Percentiles rank a stretch among this genome's conserved stretches.
Conservation (phyloP, 495 filamentous ascomycete species). For the Xylaria telfairii region DNA sequence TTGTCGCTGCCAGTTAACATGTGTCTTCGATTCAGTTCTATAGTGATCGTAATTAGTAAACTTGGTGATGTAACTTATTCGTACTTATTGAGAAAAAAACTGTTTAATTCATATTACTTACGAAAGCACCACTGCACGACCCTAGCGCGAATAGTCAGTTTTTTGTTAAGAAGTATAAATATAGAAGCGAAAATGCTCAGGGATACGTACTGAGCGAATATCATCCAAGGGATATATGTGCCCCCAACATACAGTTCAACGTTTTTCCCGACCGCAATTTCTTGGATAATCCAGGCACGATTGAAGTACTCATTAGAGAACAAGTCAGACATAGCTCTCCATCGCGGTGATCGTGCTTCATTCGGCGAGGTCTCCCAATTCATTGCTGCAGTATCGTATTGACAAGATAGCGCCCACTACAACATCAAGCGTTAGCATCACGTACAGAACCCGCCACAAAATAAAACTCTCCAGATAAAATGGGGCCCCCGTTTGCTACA, state of each 20-base stretch:
- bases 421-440: neutral
- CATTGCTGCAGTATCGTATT: neutral
- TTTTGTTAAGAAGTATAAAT: neutral
- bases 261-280: neutral
- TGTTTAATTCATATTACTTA: neutral
- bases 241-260: slow-evolving; percentile 7
- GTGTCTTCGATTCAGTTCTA: neutral
- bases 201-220: slow-evolving; percentile 4
- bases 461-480: too few relatives aligned
- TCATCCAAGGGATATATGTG: neutral
- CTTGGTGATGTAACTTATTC: neutral
- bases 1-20: neutral
- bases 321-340: slow-evolving; percentile 8
- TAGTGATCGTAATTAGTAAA: neutral
- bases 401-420: neutral
- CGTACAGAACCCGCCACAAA: neutral
- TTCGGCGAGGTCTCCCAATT: neutral
- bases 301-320: slow-evolving; percentile 6
- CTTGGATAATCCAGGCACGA: slow-evolving; percentile 14
- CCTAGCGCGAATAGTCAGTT: neutral
- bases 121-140: slow-evolving; percentile 6
- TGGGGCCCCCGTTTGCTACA: too few relatives aligned
- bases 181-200: neutral
- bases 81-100: neutral
- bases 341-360: neutral